Conservation (phyloP, 768 basidiomycete species). For the Obba rivulosa region DNA sequence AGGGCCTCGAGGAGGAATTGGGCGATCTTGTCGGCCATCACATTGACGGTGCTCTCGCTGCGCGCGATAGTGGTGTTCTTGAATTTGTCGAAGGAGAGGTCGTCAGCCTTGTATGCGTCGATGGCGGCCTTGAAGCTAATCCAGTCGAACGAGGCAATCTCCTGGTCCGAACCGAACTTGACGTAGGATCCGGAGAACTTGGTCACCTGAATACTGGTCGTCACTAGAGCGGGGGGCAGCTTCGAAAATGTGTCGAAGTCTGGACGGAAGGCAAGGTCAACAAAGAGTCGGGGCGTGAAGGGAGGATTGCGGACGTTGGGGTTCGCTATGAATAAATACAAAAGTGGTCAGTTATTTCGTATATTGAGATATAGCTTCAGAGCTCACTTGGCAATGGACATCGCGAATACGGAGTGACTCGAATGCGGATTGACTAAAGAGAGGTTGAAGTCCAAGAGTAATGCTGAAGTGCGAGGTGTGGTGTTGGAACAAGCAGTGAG, state of each 20-base stretch:
- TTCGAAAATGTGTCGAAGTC: background rate
- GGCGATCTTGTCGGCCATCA: background rate
- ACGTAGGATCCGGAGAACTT: background rate
- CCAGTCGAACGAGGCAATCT: background rate
- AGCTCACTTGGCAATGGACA: too few relatives aligned
- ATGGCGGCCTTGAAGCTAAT: background rate
- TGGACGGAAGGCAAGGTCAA: background rate
- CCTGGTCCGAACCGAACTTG: background rate
- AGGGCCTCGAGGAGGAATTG: background rate
- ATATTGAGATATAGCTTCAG: too few relatives aligned
- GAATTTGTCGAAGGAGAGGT: background rate
- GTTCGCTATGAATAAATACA: too few relatives aligned
- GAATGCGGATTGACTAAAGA: too few relatives aligned
- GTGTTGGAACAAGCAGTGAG: too few relatives aligned
- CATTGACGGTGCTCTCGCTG: background rate
- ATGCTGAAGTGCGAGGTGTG: too few relatives aligned
- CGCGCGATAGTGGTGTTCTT: background rate
- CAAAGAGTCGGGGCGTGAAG: background rate
- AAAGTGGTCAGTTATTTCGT: too few relatives aligned
- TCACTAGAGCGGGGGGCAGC: background rate
- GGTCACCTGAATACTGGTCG: background rate
- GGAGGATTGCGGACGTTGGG: too few relatives aligned
- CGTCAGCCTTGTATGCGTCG: background rate
- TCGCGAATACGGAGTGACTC: too few relatives aligned
- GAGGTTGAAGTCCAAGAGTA: too few relatives aligned